Evolutionary conservation across 306 rosid species (phyloP).

Genomic region (Malus domestica): ASM211411v1 NC_041798.1:18250501-18251000

Average conservation of each 20-base stretch:
- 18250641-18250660: conserved; percentile 30
- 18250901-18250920: background rate
- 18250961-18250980: background rate
- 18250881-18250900: background rate
- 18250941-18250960: background rate
- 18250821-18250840: background rate
- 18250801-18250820: conserved; percentile 21
- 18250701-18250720: conserved; percentile 31
- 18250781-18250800: conserved; percentile 57
- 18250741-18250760: conserved; percentile 37
- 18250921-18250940: background rate
- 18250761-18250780: conserved; percentile 65
- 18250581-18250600: conserved; percentile 1
- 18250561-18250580: conserved; percentile 1
- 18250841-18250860: background rate
- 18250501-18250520: background rate
- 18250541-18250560: background rate
- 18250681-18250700: conserved; percentile 43
- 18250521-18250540: background rate
- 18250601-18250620: background rate
- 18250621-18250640: conserved; percentile 19
- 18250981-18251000: background rate
- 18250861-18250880: background rate
- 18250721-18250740: conserved; percentile 33
- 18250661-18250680: conserved; percentile 18